Evolutionary conservation across 345 rosid species (phyloP), one percentile per base, ranked within the genome.

Genomic region (Hypericum androsaemum): DNA sequence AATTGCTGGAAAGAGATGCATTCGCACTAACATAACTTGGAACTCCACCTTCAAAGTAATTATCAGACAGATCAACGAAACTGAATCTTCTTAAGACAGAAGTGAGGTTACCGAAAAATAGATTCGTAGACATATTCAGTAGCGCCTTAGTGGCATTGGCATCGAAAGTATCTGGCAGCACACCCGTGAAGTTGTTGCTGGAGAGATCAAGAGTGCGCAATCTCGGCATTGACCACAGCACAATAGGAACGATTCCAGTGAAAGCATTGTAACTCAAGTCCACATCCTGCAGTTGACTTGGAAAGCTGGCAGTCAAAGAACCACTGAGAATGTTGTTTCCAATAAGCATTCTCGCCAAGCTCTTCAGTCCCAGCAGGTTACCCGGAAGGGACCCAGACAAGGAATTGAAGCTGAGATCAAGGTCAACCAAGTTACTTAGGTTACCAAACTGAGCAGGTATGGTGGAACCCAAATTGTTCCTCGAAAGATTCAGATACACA

Each of bases 11-110:
- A 56, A 88, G 77, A 60, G 88, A 77, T 37, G 80, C 68, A 58
- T 83, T 81, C 10, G 36, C 22, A 43, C 5, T 48, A 56, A 70
- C 71, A 66, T 72, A 83, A 13, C 76, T 77, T 0, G 90, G 97
- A 79, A 88, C 79, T 64, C 45, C 64, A 49, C 99, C 99, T 59
- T 88, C 67, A 32, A 94, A 86, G 62, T 81, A 94, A 52, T 94
- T 94, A 52, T 80, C 79, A 4, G 94, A 82, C 63, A 94, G 71
- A 64, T 86, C 72, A 42, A 63, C 46, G 5, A 16, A 56, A 12
- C 54, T 46, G 62, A 83, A 94, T 70, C 80, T 80, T 61, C 60
- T 41, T 7, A 86, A 76, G 22, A 71, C 39, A 10, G 57, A 68
- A 28, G 68, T 74, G 44, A 88, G 86, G 67, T 56, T 64, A 41